These are phyloP conservation scores for Fraxinus pennsylvanica DNA, from an alignment of 257 asterid species.

Conservation along the genomic window DNA sequence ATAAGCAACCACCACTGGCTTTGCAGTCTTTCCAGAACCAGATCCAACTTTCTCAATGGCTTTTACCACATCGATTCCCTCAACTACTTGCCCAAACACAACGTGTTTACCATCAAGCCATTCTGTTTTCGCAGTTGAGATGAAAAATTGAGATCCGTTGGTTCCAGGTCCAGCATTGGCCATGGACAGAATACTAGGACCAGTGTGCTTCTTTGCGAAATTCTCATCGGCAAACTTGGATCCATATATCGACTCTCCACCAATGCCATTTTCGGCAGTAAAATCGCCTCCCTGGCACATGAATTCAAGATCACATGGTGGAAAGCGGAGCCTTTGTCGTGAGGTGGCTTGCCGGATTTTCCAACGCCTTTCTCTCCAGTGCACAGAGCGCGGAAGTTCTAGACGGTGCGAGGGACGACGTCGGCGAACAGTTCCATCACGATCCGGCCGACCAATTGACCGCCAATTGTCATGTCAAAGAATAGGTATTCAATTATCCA, in stretches of 20 bases:
- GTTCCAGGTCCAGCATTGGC: slow-evolving; percentile 77
- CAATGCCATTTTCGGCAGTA: slow-evolving; percentile 78
- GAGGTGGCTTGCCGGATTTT: slow-evolving; percentile 64
- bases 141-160: slow-evolving; percentile 69
- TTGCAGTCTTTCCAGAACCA: slow-evolving; percentile 49
- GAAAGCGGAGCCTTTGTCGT: slow-evolving; percentile 67
- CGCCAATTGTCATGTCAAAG: slow-evolving; percentile 72
- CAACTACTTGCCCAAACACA: slow-evolving; percentile 70
- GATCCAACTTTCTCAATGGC: slow-evolving; percentile 74
- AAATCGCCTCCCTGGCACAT: slow-evolving; percentile 86
- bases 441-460: slow-evolving; percentile 54
- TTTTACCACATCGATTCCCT: slow-evolving; percentile 55
- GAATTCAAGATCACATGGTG: slow-evolving; percentile 77
- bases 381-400: slow-evolving; percentile 72
- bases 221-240: slow-evolving; percentile 63
- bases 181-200: slow-evolving; percentile 61
- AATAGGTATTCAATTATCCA: slow-evolving; percentile 21
- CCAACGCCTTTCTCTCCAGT: slow-evolving; percentile 73
- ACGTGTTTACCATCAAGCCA: slow-evolving; percentile 80
- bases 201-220: slow-evolving; percentile 69
- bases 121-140: slow-evolving; percentile 66
- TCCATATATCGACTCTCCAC: slow-evolving; percentile 75
- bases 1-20: slow-evolving; percentile 61
- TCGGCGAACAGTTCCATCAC: slow-evolving; percentile 65
- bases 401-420: slow-evolving; percentile 60